Conservation (phyloP, 2,329 filamentous ascomycete species). For the Fusarium sp. region DNA sequence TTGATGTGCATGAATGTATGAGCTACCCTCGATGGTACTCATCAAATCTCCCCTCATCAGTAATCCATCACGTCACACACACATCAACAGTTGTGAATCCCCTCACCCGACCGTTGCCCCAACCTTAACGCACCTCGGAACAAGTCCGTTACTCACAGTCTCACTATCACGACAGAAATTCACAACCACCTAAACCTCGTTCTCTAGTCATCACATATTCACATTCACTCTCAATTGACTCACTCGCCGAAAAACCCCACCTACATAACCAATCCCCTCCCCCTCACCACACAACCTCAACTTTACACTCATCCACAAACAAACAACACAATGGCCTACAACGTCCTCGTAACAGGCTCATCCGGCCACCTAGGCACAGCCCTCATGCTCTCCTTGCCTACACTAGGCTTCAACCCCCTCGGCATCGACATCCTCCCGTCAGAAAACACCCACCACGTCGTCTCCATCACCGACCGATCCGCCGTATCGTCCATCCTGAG, state of each 20-base stretch:
- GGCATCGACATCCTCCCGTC: conserved; percentile 57
- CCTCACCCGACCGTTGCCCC: neutral
- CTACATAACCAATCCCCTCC: conserved; percentile 25
- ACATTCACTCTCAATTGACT: conserved; percentile 18
- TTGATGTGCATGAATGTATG: neutral
- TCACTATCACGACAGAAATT: conserved; percentile 10
- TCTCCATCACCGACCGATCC: conserved; percentile 50
- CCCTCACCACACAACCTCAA: neutral
- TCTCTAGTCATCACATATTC: neutral
- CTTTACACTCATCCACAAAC: neutral
- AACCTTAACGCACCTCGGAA: conserved; percentile 3
- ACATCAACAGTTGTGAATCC: neutral
- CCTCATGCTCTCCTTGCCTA: conserved; percentile 55
- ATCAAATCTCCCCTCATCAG: neutral
- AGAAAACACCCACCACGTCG: conserved; percentile 49
- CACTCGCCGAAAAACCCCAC: conserved; percentile 27
- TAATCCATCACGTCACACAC: neutral
- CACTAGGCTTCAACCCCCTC: conserved; percentile 52
- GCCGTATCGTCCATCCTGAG: conserved; percentile 48
- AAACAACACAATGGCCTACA: conserved; percentile 21
- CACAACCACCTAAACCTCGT: neutral
- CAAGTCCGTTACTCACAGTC: conserved; percentile 6
- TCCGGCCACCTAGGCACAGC: conserved; percentile 59
- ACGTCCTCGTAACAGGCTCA: conserved; percentile 59
- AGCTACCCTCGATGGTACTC: neutral